Conservation (phyloP, 345 rosid species). For the Acer campestre region DNA sequence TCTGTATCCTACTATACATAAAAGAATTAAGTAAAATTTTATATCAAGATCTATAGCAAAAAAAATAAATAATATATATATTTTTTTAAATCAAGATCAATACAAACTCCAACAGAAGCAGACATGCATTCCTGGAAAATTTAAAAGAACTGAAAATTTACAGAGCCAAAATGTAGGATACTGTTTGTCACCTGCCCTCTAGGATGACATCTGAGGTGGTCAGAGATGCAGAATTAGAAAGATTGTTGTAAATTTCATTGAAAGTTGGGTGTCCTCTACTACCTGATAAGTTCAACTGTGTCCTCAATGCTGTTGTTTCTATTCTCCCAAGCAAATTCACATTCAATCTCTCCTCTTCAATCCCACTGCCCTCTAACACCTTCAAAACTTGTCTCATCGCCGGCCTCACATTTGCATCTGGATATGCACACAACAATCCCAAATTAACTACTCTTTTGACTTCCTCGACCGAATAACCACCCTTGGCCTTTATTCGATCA, state of each 20-base stretch:
- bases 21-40: background rate
- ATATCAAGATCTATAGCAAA: no score
- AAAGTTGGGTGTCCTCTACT: slow-evolving; percentile 25
- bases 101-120: background rate
- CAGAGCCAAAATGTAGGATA: no score
- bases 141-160: no score
- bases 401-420: slow-evolving; percentile 43
- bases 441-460: slow-evolving; percentile 43
- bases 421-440: slow-evolving; percentile 53
- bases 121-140: background rate
- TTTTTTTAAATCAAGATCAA: background rate
- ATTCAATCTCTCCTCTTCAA: slow-evolving; percentile 20
- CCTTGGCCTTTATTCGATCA: slow-evolving; percentile 26
- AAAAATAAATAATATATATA: no score
- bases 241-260: slow-evolving; percentile 20
- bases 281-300: slow-evolving; percentile 1
- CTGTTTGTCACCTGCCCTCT: slow-evolving; percentile 26
- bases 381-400: slow-evolving; percentile 51
- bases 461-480: slow-evolving; percentile 23
- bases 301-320: slow-evolving; percentile 18
- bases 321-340: slow-evolving; percentile 22
- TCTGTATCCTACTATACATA: background rate
- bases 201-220: slow-evolving; percentile 22
- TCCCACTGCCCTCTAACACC: slow-evolving; percentile 40
- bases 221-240: slow-evolving; percentile 17